Percentiles rank a stretch among this genome's conserved stretches.
phyloP scores from a whole-genome alignment of 1,284 basidiomycete genomes.

The Sporisorium exsertum region DNA sequence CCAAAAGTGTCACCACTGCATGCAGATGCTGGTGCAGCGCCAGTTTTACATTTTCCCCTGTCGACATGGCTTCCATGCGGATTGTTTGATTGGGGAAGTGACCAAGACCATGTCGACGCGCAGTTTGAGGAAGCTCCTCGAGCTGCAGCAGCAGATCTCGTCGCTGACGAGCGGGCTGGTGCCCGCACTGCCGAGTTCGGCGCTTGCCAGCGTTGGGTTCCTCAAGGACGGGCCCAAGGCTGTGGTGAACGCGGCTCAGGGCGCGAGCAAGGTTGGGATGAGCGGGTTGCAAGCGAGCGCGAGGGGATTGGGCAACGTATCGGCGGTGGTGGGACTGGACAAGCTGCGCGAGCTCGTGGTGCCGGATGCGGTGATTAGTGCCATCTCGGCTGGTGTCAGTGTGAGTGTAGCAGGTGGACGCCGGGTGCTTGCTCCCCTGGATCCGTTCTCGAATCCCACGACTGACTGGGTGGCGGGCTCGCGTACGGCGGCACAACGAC shows the following conservation, averaged over 20 bases:
- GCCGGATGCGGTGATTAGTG: slow-evolving; percentile 65
- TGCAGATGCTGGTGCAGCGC: slow-evolving; percentile 79
- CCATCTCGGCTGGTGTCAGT: slow-evolving; percentile 61
- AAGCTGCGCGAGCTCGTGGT: slow-evolving; percentile 62
- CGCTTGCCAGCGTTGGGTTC: slow-evolving; percentile 35
- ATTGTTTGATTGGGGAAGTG: slow-evolving; percentile 67
- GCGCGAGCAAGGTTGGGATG: slow-evolving; percentile 32
- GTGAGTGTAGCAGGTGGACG: slow-evolving; percentile 60
- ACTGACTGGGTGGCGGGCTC: slow-evolving; percentile 49
- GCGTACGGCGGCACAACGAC: slow-evolving; percentile 36
- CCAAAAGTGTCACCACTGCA: slow-evolving; percentile 87
- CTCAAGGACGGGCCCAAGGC: slow-evolving; percentile 41
- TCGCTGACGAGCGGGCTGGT: slow-evolving; percentile 42
- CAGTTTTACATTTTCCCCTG: slow-evolving; percentile 99
- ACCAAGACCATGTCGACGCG: slow-evolving; percentile 61
- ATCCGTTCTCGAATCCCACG: slow-evolving; percentile 58
- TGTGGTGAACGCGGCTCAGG: slow-evolving; percentile 30
- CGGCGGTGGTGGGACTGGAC: slow-evolving; percentile 54
- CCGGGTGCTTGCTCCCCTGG: slow-evolving; percentile 59
- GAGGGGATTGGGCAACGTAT: slow-evolving; percentile 39
- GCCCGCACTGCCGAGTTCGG: slow-evolving; percentile 40
- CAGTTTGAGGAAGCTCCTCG: slow-evolving; percentile 60
- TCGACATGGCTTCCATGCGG: slow-evolving; percentile 79
- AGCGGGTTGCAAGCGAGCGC: slow-evolving; percentile 36
- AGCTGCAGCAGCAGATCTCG: slow-evolving; percentile 59